Evolutionary conservation across 305 asterid genomes (phyloP).

Genomic region (Fraxinus xanthoxyloides): DNA sequence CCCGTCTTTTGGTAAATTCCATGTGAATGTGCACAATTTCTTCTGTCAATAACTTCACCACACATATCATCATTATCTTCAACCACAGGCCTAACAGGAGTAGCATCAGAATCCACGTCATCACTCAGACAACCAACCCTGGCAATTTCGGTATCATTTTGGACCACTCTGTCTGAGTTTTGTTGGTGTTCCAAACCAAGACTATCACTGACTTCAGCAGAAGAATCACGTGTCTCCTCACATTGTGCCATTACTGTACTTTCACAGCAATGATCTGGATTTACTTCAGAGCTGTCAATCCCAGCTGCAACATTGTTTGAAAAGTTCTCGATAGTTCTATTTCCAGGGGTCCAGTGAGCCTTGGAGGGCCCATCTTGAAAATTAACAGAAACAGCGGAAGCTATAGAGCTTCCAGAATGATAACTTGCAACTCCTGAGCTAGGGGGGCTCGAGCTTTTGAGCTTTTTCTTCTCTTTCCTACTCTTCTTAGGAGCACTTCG

Average conservation of each 20-base stretch:
- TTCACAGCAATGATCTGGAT: slow-evolving; percentile 24
- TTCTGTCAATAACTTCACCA: slow-evolving; percentile 19
- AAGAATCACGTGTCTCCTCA: slow-evolving; percentile 22
- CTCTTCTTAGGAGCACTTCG: slow-evolving; percentile 68
- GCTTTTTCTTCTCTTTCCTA: slow-evolving; percentile 75
- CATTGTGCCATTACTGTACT: slow-evolving; percentile 22
- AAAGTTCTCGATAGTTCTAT: slow-evolving; percentile 33
- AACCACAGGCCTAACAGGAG: slow-evolving; percentile 36
- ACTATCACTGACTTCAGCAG: slow-evolving; percentile 35
- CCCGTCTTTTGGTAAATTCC: slow-evolving; percentile 26
- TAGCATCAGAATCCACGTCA: slow-evolving; percentile 35
- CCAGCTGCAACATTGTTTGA: slow-evolving; percentile 33
- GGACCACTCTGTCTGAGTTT: slow-evolving; percentile 20
- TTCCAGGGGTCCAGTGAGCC: slow-evolving; percentile 45
- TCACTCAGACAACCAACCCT: slow-evolving; percentile 29
- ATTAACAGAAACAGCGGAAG: slow-evolving; percentile 36
- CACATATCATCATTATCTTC: slow-evolving; percentile 35
- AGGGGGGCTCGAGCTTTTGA: slow-evolving; percentile 47
- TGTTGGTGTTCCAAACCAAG: slow-evolving; percentile 37
- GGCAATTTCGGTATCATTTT: slow-evolving; percentile 26
- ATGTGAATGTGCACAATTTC: slow-evolving; percentile 32
- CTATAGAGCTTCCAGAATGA: slow-evolving; percentile 43
- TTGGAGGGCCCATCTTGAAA: slow-evolving; percentile 38
- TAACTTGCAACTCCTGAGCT: slow-evolving; percentile 44
- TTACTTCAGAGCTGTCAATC: slow-evolving; percentile 35